Evolutionary conservation across 2,329 filamentous ascomycete genomes (phyloP).

Genomic region (Dactylellina cionopaga): DNA sequence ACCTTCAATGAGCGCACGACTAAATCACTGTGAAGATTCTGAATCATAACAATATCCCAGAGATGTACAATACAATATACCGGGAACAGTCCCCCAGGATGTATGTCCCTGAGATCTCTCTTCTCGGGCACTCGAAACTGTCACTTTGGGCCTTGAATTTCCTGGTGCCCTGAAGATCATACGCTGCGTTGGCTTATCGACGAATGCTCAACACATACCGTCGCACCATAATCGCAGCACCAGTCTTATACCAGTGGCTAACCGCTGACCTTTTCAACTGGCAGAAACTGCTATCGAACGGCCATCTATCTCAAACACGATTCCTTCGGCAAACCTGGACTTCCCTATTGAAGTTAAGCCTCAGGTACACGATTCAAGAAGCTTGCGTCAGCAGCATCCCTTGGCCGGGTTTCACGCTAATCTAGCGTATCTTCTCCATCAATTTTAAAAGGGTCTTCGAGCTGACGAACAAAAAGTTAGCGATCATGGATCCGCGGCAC

Average conservation of each 20-base stretch:
- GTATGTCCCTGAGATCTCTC: not conserved
- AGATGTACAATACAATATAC: too few species aligned
- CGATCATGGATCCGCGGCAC: conserved; percentile 21
- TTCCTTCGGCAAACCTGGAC: too few species aligned
- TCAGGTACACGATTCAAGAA: not conserved
- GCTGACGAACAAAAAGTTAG: conserved; percentile 17
- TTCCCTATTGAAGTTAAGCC: not conserved
- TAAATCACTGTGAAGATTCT: not conserved
- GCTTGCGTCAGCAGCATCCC: conserved; percentile 35
- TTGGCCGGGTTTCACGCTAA: conserved; percentile 49
- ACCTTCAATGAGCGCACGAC: too few species aligned
- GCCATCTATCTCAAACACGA: conserved; percentile 29
- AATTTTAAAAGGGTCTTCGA: not conserved
- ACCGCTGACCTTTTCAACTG: not conserved
- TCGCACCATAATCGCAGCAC: conserved; percentile 4
- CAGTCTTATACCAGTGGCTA: not conserved
- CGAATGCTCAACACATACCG: conserved; percentile 9
- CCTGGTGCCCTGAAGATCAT: not conserved
- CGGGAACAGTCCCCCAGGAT: too few species aligned
- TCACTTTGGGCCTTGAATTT: conserved; percentile 3
- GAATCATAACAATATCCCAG: not conserved
- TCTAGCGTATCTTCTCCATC: not conserved
- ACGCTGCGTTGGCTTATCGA: conserved; percentile 13
- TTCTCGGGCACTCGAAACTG: conserved; percentile 19
- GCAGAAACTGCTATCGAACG: not conserved